A percentile compares a stretch with the other conserved stretches of the same genome.
phyloP scores from a whole-genome alignment of 345 rosid genomes.

The Erysimum cheiranthoides region DNA sequence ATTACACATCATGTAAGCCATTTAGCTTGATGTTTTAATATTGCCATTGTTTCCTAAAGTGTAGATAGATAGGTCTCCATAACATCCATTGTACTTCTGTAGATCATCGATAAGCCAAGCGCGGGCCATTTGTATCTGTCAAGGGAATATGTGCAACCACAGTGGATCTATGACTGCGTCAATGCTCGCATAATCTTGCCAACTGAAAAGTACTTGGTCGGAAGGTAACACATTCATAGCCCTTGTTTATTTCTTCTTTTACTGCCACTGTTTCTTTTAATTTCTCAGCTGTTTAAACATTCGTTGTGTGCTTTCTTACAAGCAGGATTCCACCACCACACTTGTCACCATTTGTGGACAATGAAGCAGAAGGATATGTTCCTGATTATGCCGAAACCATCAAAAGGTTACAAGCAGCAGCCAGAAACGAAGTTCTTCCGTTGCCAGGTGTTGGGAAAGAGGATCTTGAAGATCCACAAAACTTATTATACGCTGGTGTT shows the following conservation, averaged over 20 bases:
- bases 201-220: slow-evolving; percentile 69
- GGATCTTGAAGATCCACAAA: slow-evolving; percentile 79
- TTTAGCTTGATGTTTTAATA: slow-evolving; percentile 14
- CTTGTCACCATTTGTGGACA: slow-evolving; percentile 85
- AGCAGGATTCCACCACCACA: slow-evolving; percentile 88
- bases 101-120: slow-evolving; percentile 92
- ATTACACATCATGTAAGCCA: slow-evolving; percentile 87
- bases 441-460: slow-evolving; percentile 78
- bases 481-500: slow-evolving; percentile 70
- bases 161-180: slow-evolving; percentile 87
- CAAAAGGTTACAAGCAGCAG: slow-evolving; percentile 76
- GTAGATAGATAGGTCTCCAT: not conserved
- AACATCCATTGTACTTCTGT: slow-evolving; percentile 35
- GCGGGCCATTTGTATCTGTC: slow-evolving; percentile 85
- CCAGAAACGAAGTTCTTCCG: slow-evolving; percentile 79
- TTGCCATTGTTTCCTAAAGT: not conserved
- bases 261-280: not conserved
- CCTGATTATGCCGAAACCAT: slow-evolving; percentile 93
- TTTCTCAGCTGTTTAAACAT: not conserved
- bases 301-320: not conserved
- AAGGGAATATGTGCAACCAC: slow-evolving; percentile 91
- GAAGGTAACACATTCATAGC: slow-evolving; percentile 61
- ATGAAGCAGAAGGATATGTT: slow-evolving; percentile 85
- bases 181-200: slow-evolving; percentile 83
- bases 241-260: not conserved